Evolutionary conservation across 306 rosid species (phyloP), one percentile per base, ranked within the genome.

Genomic region (Cicer judaicum): DNA sequence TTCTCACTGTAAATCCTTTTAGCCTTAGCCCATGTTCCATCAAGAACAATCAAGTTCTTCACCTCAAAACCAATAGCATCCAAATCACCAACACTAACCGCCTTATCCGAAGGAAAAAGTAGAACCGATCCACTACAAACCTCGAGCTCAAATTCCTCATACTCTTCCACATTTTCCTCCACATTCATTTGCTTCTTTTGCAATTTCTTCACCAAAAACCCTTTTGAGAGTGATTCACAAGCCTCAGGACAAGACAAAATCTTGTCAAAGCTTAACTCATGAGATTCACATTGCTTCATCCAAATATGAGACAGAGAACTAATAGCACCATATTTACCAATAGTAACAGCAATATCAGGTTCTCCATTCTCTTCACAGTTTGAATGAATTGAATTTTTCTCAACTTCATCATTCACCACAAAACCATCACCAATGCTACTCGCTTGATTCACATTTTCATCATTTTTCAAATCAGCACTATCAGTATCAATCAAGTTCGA

Each of bases 11-110:
- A 89, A 72, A 93, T 79, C 76, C 97, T 88, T 73, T 72, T 93
- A 19, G 98, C 98, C 87, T 93, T 93, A 6, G 98, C 84, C 98
- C 98, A 91, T 53, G 97, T 93, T 68, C 97, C 96, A 81, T 93
- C 97, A 59, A 88, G 70, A 42, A 93, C 92, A 64, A 91, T 89
- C 90, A 91, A 74, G 74, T 89, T 85, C 84, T 78, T 86, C 67
- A 93, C 89, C 76, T 83, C 62, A 19, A 80, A 70, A 69, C 82
- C 83, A 76, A 71, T 63, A 59, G 66, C 83, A 70, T 82, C 73
- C 10, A 87, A 72, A 11, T 80, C 81, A 21, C 70, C 54, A 15
- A 75, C 59, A 61, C 78, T 56, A 43, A 89, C 83, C 21, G 97
- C 92, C 50, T 81, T 78, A 14, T 89, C 88, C 13, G 89, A 84